phyloP scores from a whole-genome alignment of 139 green algal genomes.

The Axilococcus clingmanii region DNA sequence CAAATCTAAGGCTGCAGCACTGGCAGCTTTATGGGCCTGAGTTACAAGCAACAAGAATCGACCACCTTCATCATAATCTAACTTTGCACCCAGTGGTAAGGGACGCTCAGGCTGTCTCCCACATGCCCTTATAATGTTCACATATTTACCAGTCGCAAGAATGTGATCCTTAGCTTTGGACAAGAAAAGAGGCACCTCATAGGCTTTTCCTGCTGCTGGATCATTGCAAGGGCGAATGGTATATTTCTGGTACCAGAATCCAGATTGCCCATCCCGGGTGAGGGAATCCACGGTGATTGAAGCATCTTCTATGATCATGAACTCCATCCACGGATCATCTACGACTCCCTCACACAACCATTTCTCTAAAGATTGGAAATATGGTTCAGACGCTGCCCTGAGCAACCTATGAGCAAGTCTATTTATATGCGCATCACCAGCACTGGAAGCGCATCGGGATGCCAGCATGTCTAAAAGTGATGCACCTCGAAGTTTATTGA shows the following conservation, averaged over 20 bases:
- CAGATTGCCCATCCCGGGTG: constrained; percentile 29
- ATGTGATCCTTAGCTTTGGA: constrained; percentile 25
- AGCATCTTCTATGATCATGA: constrained; percentile 68
- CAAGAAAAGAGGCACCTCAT: constrained; percentile 71
- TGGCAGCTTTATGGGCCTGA: constrained; percentile 35
- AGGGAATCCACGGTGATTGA: constrained; percentile 21
- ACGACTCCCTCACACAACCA: constrained; percentile 75
- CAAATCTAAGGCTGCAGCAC: constrained; percentile 47
- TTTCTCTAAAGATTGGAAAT: constrained; percentile 64
- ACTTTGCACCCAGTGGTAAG: constrained; percentile 21
- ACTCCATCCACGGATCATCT: constrained; percentile 81
- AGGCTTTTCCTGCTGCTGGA: background rate
- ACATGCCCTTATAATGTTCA: constrained; percentile 79
- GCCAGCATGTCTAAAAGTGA: constrained; percentile 68
- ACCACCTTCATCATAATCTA: constrained; percentile 40
- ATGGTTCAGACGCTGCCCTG: constrained; percentile 53
- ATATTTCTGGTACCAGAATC: constrained; percentile 74
- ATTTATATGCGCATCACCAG: constrained; percentile 38
- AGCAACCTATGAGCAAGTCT: constrained; percentile 59
- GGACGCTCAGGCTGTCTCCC: constrained; percentile 28
- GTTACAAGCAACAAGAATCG: constrained; percentile 28
- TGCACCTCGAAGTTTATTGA: constrained; percentile 18
- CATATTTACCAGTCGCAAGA: constrained; percentile 76
- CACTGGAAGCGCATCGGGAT: constrained; percentile 11
- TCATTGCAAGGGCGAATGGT: constrained; percentile 33